These are phyloP conservation scores for Zygnema circumcarinatum DNA, from an alignment of 139 green algal genomes.

Conservation along the genomic window DNA sequence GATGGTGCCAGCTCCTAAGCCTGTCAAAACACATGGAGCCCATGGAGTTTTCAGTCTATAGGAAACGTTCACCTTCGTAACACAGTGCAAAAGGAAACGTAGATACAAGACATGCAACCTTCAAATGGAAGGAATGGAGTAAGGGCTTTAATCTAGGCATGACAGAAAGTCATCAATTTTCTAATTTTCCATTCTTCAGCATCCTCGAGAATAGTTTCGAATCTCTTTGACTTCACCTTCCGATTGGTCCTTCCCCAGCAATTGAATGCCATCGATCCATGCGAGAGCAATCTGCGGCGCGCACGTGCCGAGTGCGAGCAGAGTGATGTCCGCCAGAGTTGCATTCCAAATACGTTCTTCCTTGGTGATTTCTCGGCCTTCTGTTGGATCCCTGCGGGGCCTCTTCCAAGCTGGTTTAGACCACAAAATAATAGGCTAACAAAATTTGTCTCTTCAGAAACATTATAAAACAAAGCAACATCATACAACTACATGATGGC, in stretches of 20 bases:
- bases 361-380: not conserved
- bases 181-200: no score
- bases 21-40: slow-evolving; percentile 18
- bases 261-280: slow-evolving; percentile 50
- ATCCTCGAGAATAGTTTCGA: no score
- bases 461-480: slow-evolving; percentile 15
- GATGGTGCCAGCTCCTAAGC: slow-evolving; percentile 47
- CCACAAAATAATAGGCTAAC: no score
- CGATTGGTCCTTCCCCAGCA: slow-evolving; percentile 14
- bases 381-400: slow-evolving; percentile 20
- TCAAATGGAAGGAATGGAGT: no score
- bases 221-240: not conserved
- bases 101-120: no score
- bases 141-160: no score
- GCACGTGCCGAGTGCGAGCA: slow-evolving; percentile 49
- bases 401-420: no score
- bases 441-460: no score
- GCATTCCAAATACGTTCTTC: slow-evolving; percentile 40
- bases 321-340: slow-evolving; percentile 54
- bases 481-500: no score
- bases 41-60: not conserved
- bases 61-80: not conserved
- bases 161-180: no score
- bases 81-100: no score
- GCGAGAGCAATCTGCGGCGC: slow-evolving; percentile 56